Percentiles rank a stretch among this genome's conserved stretches.
phyloP scores from a whole-genome alignment of 805 yeast genomes.

The Kluyveromyces starmeri region DNA sequence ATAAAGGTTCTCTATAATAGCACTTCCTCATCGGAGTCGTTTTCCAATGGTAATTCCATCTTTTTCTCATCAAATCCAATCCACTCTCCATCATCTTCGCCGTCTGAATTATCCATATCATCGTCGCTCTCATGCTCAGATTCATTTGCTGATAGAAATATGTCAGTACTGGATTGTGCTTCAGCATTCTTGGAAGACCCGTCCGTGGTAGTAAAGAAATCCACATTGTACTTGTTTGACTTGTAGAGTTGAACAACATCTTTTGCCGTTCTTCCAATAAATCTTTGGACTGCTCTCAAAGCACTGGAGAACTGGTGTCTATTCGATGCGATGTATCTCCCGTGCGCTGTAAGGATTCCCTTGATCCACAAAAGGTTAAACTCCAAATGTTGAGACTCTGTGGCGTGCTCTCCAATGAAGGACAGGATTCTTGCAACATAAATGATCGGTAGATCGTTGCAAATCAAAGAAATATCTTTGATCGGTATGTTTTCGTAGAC shows the following conservation, averaged over 20 bases:
- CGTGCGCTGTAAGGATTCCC: slow-evolving; percentile 60
- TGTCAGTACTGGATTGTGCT: slow-evolving; percentile 23
- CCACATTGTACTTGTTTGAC: slow-evolving; percentile 45
- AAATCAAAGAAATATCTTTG: slow-evolving; percentile 59
- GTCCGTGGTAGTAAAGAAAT: slow-evolving; percentile 38
- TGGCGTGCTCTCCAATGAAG: slow-evolving; percentile 59
- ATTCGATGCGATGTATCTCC: slow-evolving; percentile 56
- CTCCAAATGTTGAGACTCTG: slow-evolving; percentile 76
- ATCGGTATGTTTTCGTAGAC: slow-evolving; percentile 68
- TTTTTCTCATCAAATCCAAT: slow-evolving; percentile 25
- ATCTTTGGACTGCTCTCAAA: slow-evolving; percentile 64
- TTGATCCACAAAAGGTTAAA: slow-evolving; percentile 78
- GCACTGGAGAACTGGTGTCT: slow-evolving; percentile 56
- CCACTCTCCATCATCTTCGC: slow-evolving; percentile 34
- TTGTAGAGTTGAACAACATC: slow-evolving; percentile 51
- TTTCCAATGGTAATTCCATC: slow-evolving; percentile 16
- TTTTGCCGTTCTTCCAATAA: slow-evolving; percentile 63
- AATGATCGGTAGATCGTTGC: slow-evolving; percentile 64
- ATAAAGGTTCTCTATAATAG: no score
- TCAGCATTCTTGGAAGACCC: slow-evolving; percentile 21
- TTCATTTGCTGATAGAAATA: slow-evolving; percentile 29
- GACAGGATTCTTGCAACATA: slow-evolving; percentile 60
- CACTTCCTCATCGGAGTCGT: slow-evolving; percentile 18
- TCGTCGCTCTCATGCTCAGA: slow-evolving; percentile 24
- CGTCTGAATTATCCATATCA: slow-evolving; percentile 25